Evolutionary conservation across 2,329 filamentous ascomycete genomes (phyloP).

Genomic region (Allantophomopsis cytisporea): DNA sequence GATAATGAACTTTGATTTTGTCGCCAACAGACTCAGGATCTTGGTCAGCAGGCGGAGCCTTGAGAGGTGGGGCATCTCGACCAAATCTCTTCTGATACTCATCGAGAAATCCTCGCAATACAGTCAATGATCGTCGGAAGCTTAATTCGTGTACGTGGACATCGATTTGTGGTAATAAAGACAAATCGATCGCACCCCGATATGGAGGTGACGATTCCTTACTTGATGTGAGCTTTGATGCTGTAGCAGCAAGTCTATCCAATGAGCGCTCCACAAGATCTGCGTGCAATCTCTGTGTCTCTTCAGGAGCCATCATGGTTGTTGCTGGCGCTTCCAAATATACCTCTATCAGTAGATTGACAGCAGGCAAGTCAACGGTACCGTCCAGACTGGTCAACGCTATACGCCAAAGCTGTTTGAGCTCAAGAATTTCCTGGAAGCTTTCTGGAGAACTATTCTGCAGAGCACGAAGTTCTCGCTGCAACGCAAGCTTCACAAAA

Average conservation of each 20-base stretch:
- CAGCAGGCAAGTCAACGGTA: constrained; percentile 54
- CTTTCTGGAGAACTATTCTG: constrained; percentile 33
- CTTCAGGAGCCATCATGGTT: constrained; percentile 29
- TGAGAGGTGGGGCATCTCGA: too few species aligned
- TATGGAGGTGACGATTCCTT: too few species aligned
- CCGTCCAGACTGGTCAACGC: constrained; percentile 54
- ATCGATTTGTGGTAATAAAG: constrained; percentile 10
- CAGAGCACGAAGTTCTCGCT: constrained; percentile 28
- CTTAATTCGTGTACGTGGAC: constrained; percentile 40
- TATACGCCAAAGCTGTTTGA: constrained; percentile 74
- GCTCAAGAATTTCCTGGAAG: constrained; percentile 34
- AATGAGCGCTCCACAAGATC: constrained; percentile 63
- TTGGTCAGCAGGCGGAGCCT: too few species aligned
- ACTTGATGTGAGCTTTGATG: constrained; percentile 30
- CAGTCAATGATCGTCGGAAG: constrained; percentile 55
- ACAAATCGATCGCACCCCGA: too few species aligned
- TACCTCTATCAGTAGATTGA: constrained; percentile 56
- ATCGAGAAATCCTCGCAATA: constrained; percentile 54
- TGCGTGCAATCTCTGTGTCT: constrained; percentile 47
- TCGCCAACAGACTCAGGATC: constrained; percentile 25
- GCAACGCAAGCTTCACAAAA: constrained; percentile 40
- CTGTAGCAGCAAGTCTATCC: constrained; percentile 51
- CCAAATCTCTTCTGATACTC: constrained; percentile 48
- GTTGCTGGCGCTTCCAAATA: constrained; percentile 52
- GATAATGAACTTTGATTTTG: constrained; percentile 55